phyloP scores from a whole-genome alignment of 805 yeast species.

The Suhomyces vadensis region DNA sequence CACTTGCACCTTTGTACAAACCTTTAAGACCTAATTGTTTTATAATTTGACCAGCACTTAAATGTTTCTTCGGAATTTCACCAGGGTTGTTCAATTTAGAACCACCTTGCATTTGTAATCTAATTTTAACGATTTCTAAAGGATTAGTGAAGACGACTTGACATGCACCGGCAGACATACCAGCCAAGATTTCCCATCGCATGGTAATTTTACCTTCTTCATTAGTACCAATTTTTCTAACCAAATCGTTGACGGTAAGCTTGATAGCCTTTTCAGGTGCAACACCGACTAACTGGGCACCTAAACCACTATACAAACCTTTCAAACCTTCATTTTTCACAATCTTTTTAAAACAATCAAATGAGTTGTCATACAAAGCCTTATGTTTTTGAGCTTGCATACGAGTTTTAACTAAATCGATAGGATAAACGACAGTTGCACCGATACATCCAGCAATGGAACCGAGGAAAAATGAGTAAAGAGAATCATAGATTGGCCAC shows the following conservation, averaged over 20 bases:
- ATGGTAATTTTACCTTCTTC: slow-evolving; percentile 41
- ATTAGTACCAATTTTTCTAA: slow-evolving; percentile 67
- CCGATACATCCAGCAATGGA: slow-evolving; percentile 97
- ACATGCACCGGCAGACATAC: slow-evolving; percentile 94
- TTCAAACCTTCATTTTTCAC: slow-evolving; percentile 71
- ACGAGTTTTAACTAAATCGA: slow-evolving; percentile 92
- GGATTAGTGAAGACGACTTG: slow-evolving; percentile 97
- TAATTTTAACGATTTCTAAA: slow-evolving; percentile 89
- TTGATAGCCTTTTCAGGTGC: slow-evolving; percentile 99
- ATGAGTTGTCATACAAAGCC: slow-evolving; percentile 70
- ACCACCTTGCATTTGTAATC: slow-evolving; percentile 91
- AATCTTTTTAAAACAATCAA: slow-evolving; percentile 84
- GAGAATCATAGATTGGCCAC: slow-evolving; percentile 63
- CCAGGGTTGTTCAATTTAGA: slow-evolving; percentile 38
- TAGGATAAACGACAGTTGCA: slow-evolving; percentile 97
- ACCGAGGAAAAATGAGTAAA: slow-evolving; percentile 85
- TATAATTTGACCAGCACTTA: slow-evolving; percentile 70
- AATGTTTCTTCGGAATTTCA: slow-evolving; percentile 44
- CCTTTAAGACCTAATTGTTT: slow-evolving; percentile 80
- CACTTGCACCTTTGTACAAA: slow-evolving; percentile 85
- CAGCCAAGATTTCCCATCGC: slow-evolving; percentile 78
- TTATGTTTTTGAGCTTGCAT: slow-evolving; percentile 92
- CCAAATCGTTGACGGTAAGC: slow-evolving; percentile 87
- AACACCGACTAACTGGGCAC: slow-evolving; percentile 93
- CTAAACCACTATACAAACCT: slow-evolving; percentile 90